Evolutionary conservation across 805 yeast species (phyloP).

Genomic region (Wickerhamiella sorbophila): DNA sequence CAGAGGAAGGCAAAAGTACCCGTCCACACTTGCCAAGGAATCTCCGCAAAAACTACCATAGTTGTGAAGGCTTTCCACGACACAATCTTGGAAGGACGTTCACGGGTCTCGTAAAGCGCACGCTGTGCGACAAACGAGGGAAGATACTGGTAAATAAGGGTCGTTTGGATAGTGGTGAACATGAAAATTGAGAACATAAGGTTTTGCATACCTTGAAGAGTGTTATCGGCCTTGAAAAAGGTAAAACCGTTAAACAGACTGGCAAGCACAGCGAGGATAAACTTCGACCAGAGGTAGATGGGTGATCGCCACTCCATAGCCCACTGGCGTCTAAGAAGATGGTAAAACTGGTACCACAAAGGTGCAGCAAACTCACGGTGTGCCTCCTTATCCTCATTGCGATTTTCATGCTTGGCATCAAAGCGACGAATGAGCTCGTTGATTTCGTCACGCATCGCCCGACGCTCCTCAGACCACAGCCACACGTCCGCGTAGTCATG

Average conservation of each 20-base stretch:
- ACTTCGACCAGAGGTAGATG: constrained; percentile 46
- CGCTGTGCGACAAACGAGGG: constrained; percentile 43
- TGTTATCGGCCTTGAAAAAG: constrained; percentile 42
- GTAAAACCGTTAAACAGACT: constrained; percentile 61
- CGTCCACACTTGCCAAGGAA: constrained; percentile 41
- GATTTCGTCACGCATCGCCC: constrained; percentile 24
- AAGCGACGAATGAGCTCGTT: constrained; percentile 23
- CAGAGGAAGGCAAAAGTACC: constrained; percentile 41
- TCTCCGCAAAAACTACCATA: constrained; percentile 40
- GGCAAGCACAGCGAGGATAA: constrained; percentile 34
- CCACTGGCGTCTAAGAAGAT: constrained; percentile 31
- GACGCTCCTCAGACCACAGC: constrained; percentile 34
- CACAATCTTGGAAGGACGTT: constrained; percentile 54
- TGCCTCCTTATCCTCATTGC: constrained; percentile 9
- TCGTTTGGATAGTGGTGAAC: constrained; percentile 42
- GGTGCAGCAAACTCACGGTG: constrained; percentile 33
- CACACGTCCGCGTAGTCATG: constrained; percentile 55
- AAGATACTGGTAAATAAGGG: constrained; percentile 48
- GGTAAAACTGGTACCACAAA: constrained; percentile 31
- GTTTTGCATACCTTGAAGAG: constrained; percentile 43
- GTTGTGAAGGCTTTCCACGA: constrained; percentile 51
- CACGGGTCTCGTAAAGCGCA: constrained; percentile 56
- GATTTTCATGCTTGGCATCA: constrained; percentile 18
- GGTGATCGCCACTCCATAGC: constrained; percentile 46
- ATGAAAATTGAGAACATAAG: constrained; percentile 46